Conservation (phyloP, 2,329 filamentous ascomycete species). For the Sporothrix pallida region DNA sequence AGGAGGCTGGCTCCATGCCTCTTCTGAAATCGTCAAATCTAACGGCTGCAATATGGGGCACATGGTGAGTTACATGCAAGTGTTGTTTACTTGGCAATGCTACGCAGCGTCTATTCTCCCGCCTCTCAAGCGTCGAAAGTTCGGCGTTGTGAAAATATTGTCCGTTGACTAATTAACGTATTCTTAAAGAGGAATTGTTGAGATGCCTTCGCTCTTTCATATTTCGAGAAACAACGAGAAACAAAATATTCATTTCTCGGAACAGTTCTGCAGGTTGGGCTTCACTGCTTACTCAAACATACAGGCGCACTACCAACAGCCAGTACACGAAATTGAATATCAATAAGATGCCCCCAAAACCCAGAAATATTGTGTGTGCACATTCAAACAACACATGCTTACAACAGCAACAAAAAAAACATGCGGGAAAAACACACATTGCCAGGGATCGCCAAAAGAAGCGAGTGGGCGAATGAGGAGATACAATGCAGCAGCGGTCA, state of each 20-base stretch:
- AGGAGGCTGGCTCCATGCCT: neutral
- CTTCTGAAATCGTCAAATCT: neutral
- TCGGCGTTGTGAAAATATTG: no score
- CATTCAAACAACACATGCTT: neutral
- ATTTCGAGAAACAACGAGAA: neutral
- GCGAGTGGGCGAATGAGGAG: neutral
- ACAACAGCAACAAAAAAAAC: neutral
- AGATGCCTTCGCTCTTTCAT: neutral
- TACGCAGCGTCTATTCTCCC: slow-evolving; percentile 11
- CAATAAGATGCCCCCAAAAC: no score
- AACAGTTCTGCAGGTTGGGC: no score
- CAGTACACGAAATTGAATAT: no score
- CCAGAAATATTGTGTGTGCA: no score
- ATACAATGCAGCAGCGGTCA: slow-evolving; percentile 8
- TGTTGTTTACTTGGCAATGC: slow-evolving; percentile 4
- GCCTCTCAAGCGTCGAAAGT: neutral
- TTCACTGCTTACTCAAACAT: no score
- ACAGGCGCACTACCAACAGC: no score
- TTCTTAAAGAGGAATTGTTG: neutral
- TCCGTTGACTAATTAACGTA: no score
- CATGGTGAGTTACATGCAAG: slow-evolving; percentile 4
- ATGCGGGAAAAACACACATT: neutral
- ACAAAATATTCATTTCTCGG: neutral
- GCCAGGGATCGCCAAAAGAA: neutral
- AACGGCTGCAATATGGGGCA: neutral